Percentiles rank a stretch among this genome's conserved stretches.
Conservation (phyloP, 352 stramenopile species). For the Globisporangium uncinulatum region DNA sequence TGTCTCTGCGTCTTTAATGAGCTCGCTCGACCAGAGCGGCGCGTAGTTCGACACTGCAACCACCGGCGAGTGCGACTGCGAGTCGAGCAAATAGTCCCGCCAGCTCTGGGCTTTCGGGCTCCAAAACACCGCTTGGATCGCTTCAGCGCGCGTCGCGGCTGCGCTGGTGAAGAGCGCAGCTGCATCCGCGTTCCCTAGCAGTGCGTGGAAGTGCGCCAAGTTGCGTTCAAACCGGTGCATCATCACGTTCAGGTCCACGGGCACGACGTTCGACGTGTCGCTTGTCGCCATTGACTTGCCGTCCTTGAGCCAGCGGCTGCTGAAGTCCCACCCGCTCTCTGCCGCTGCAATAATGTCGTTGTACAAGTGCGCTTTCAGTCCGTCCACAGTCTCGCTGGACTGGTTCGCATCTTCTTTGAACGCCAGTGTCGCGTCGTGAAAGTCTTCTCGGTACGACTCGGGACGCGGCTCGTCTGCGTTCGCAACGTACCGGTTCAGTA, state of each 20-base stretch:
- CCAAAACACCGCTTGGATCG: constrained; percentile 75
- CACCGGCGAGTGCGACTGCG: constrained; percentile 30
- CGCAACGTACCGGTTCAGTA: constrained; percentile 83
- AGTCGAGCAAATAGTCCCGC: constrained; percentile 71
- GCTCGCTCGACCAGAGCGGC: constrained; percentile 71
- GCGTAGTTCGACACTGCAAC: constrained; percentile 66
- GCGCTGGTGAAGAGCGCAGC: constrained; percentile 37
- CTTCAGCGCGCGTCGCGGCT: constrained; percentile 30
- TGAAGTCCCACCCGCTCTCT: constrained; percentile 90
- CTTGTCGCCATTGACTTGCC: constrained; percentile 64
- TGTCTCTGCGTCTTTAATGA: constrained; percentile 42
- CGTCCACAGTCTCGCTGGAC: constrained; percentile 52
- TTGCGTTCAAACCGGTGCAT: constrained; percentile 77
- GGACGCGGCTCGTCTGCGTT: constrained; percentile 68
- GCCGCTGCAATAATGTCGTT: constrained; percentile 78
- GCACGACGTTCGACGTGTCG: constrained; percentile 58
- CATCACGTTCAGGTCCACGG: constrained; percentile 83
- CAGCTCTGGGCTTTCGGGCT: constrained; percentile 41
- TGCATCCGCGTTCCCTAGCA: constrained; percentile 33
- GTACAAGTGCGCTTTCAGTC: constrained; percentile 20
- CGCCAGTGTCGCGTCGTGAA: constrained; percentile 52
- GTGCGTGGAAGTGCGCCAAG: constrained; percentile 52
- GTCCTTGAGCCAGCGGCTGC: constrained; percentile 74
- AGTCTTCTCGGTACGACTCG: constrained; percentile 85
- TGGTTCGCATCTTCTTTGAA: constrained; percentile 32